phyloP scores from a whole-genome alignment of 352 stramenopile genomes.

The Phytopythium delawarense region DNA sequence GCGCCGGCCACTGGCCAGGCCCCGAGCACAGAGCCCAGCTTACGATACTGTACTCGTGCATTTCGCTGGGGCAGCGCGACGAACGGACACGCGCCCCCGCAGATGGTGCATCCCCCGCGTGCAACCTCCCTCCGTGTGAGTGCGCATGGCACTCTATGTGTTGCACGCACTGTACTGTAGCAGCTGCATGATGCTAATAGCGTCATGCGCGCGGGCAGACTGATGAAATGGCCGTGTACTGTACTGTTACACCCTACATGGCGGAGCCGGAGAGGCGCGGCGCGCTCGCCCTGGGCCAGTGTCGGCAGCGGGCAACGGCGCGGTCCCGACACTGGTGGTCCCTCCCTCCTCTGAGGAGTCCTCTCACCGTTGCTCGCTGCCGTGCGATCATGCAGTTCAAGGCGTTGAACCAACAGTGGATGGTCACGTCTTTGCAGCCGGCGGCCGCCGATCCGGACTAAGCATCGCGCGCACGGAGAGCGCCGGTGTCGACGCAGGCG shows the following conservation, averaged over 20 bases:
- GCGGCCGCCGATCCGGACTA: background rate
- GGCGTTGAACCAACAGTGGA: background rate
- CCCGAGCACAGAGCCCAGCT: background rate
- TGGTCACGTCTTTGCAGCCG: background rate
- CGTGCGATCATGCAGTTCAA: background rate
- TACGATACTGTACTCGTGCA: background rate
- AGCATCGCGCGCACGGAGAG: slow-evolving; percentile 2
- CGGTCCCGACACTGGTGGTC: too few species aligned
- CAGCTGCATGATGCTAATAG: background rate
- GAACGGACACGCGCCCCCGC: background rate
- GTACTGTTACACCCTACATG: too few species aligned
- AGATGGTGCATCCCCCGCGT: background rate
- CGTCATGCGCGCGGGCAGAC: background rate
- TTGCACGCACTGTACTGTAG: background rate
- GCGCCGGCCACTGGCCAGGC: background rate
- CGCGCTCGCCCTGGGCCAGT: too few species aligned
- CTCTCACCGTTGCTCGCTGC: background rate
- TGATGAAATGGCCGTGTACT: slow-evolving; percentile 3
- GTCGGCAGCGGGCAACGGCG: too few species aligned
- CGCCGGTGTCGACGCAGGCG: background rate
- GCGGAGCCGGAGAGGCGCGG: too few species aligned
- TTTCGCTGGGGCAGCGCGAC: background rate
- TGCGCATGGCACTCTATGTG: too few species aligned
- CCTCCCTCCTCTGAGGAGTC: too few species aligned
- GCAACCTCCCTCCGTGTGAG: too few species aligned